phyloP scores from a whole-genome alignment of 1,284 basidiomycete genomes.

The Tilletiopsis washingtonensis region DNA sequence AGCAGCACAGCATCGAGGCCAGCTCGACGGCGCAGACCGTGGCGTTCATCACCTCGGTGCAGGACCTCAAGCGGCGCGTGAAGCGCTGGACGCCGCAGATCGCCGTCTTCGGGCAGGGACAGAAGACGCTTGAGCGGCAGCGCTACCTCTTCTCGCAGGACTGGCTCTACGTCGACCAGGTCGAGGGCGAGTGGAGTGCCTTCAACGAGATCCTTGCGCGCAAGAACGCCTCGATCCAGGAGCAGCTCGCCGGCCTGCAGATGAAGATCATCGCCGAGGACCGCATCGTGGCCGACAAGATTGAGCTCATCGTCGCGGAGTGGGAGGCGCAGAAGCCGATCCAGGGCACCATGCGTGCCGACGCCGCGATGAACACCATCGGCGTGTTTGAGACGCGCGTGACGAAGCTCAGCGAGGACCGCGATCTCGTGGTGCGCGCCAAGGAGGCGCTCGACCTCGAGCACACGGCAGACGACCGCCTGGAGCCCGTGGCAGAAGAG shows the following conservation, averaged over 20 bases:
- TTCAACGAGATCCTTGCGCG: constrained; percentile 95
- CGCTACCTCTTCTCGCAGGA: constrained; percentile 92
- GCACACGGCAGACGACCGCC: constrained; percentile 75
- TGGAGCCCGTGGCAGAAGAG: constrained; percentile 91
- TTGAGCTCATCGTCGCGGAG: constrained; percentile 67
- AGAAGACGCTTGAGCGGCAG: constrained; percentile 94
- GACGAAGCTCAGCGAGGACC: constrained; percentile 80
- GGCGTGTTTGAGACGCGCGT: constrained; percentile 87
- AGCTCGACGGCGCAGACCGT: constrained; percentile 85
- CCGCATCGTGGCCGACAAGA: constrained; percentile 72
- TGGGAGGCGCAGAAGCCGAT: constrained; percentile 96
- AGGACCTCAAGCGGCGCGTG: constrained; percentile 94
- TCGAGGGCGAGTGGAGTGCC: constrained; percentile 94
- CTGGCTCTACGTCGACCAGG: constrained; percentile 96
- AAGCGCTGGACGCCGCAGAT: constrained; percentile 97
- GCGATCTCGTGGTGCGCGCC: constrained; percentile 83
- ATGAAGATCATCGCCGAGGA: constrained; percentile 99
- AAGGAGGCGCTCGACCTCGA: constrained; percentile 96
- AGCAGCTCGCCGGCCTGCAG: constrained; percentile 90
- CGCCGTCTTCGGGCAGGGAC: constrained; percentile 81
- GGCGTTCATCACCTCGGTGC: constrained; percentile 96
- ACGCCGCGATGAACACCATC: constrained; percentile 89
- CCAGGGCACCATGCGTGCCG: constrained; percentile 88
- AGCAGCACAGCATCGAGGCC: constrained; percentile 67
- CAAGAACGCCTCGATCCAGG: constrained; percentile 96